Base-by-base conservation (phyloP, 345 rosid species). In the Erucastrum elatum region DNA sequence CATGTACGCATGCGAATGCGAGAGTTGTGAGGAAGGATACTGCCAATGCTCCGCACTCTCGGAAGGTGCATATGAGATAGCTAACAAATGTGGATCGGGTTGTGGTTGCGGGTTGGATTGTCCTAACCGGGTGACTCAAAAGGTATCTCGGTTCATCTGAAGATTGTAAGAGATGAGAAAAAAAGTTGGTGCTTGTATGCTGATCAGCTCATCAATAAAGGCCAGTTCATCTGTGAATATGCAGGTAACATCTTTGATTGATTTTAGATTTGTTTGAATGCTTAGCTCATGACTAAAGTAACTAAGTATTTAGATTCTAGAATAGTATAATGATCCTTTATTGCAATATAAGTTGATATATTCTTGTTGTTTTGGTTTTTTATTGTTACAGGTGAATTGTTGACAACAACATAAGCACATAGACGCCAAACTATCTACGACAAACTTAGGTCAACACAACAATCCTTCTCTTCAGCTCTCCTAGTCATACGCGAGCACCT, bases 401-500 rank as follows among this genome's bases (percentile, higher is more conserved):
- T 92, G 77, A 92, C 88, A 5, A 91, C 90, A 11, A 68, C 75
- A 39, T 93, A 92, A 82, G 94, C 98, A 72, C 88, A 89, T 76
- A 85, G 75, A 33, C 88, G 91, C 67, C 98, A 87, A 79, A 70
- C 65, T 44, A 71, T 68, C 34, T 94, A 91, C n/a, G 98, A 94
- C 69, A 77, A 85, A 69, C 94, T 83, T 27, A 74, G 90, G 75
- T 72, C 82, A 5, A 75, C 70, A 3, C 78, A 77, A 10, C 79
- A 74, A n/a, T 70, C 71, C 16, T 85, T 85, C 77, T 49, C 87
- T 41, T 81, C 94, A 11, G 95, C 98, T 26, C 91, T 92, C 72
- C 75, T 92, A 67, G 95, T 94, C n/a, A 84, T 92, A 82, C 88
- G 98, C 25, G 98, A 94, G 84, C 93, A 91, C 86, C 94, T 92